Conservation (phyloP, 352 stramenopile genomes). For the Phytophthora pseudosyringae region DNA sequence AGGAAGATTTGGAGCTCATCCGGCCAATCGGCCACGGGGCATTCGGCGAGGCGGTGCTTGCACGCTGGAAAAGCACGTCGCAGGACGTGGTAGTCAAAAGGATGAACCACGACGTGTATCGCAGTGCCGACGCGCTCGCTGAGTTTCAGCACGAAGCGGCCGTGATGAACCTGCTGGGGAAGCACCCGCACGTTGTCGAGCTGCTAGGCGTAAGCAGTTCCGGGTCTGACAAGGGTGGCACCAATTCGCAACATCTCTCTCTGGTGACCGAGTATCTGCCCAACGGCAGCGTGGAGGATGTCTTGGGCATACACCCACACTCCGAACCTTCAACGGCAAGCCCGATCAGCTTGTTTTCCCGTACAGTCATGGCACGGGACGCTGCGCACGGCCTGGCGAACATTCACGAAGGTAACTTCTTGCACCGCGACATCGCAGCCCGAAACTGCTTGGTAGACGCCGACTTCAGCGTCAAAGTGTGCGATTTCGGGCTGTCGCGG, state of each 20-base stretch:
- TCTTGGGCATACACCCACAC: slow-evolving; percentile 27
- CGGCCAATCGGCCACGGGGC: slow-evolving; percentile 65
- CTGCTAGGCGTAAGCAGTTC: slow-evolving; percentile 55
- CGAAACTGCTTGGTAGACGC: slow-evolving; percentile 73
- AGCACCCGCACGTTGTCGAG: slow-evolving; percentile 77
- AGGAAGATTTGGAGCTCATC: slow-evolving; percentile 56
- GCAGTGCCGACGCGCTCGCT: slow-evolving; percentile 47
- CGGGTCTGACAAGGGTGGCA: not conserved
- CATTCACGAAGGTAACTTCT: slow-evolving; percentile 65
- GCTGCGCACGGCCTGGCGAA: slow-evolving; percentile 70
- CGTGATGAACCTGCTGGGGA: slow-evolving; percentile 78
- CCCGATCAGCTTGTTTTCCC: slow-evolving; percentile 52
- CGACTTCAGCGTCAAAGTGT: slow-evolving; percentile 75
- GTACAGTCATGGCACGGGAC: slow-evolving; percentile 72
- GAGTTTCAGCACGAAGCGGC: slow-evolving; percentile 73
- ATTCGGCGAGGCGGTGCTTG: slow-evolving; percentile 75
- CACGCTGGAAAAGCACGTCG: slow-evolving; percentile 56
- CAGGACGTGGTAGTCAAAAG: slow-evolving; percentile 74
- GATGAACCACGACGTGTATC: slow-evolving; percentile 52
- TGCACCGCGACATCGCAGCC: slow-evolving; percentile 74
- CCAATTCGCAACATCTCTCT: slow-evolving; percentile 29
- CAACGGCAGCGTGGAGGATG: slow-evolving; percentile 70
- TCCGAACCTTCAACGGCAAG: not conserved
- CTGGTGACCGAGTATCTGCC: slow-evolving; percentile 76
- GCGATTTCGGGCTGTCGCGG: slow-evolving; percentile 72